phyloP scores from a whole-genome alignment of 192 early-diverging fungal genomes.

The Oehlia diaphana region DNA sequence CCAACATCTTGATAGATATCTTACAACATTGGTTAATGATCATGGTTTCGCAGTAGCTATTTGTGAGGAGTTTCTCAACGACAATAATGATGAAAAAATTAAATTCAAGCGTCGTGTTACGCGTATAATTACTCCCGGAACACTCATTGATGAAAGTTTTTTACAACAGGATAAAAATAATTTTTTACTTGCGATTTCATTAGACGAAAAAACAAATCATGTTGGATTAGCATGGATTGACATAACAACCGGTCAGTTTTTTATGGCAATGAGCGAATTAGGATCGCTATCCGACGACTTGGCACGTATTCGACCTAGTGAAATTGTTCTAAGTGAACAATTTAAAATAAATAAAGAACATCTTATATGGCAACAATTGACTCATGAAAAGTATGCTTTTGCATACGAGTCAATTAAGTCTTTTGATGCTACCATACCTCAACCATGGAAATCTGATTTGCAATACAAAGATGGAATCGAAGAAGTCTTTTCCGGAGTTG shows the following conservation, averaged over 20 bases:
- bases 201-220: slow-evolving; percentile 27
- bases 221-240: slow-evolving; percentile 89
- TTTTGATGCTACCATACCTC: slow-evolving; percentile 33
- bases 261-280: slow-evolving; percentile 56
- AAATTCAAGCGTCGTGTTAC: slow-evolving; percentile 68
- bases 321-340: slow-evolving; percentile 64
- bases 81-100: slow-evolving; percentile 41
- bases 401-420: not conserved
- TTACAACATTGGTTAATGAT: slow-evolving; percentile 64
- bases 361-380: slow-evolving; percentile 6
- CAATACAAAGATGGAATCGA: slow-evolving; percentile 31
- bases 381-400: not conserved
- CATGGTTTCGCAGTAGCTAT: slow-evolving; percentile 64
- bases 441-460: slow-evolving; percentile 20
- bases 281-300: slow-evolving; percentile 64
- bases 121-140: slow-evolving; percentile 84
- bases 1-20: slow-evolving; percentile 60
- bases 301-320: slow-evolving; percentile 80
- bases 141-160: slow-evolving; percentile 78
- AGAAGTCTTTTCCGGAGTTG: slow-evolving; percentile 13
- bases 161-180: slow-evolving; percentile 65
- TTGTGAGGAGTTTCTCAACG: slow-evolving; percentile 62
- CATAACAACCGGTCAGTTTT: slow-evolving; percentile 88
- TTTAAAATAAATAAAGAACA: slow-evolving; percentile 21
- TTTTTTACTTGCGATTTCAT: slow-evolving; percentile 69